Evolutionary conservation across 495 filamentous ascomycete genomes (phyloP).

Genomic region (Xylaria grammica): DNA sequence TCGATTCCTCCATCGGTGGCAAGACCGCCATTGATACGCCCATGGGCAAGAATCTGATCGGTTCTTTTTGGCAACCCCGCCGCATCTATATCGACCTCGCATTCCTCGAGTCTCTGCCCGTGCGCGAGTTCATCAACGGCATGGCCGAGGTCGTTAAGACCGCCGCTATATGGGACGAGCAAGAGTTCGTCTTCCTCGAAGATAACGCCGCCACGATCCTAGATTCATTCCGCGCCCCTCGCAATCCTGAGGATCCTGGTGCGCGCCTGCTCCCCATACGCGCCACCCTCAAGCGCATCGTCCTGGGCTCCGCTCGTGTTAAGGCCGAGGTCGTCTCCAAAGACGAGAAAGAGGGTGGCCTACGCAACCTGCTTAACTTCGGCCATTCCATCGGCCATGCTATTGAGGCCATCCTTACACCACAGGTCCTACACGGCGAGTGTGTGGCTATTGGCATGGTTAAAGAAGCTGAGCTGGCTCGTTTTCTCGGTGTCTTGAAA

Average conservation of each 20-base stretch:
- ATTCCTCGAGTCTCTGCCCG: conserved; percentile 90
- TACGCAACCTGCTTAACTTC: conserved; percentile 95
- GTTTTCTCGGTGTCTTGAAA: conserved; percentile 85
- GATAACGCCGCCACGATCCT: conserved; percentile 77
- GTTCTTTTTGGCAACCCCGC: conserved; percentile 94
- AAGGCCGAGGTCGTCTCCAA: conserved; percentile 93
- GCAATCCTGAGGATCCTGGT: conserved; percentile 50
- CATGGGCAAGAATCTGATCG: conserved; percentile 95
- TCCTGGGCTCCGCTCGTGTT: conserved; percentile 84
- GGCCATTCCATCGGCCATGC: conserved; percentile 98
- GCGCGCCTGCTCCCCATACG: conserved; percentile 71
- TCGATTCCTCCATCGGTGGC: conserved; percentile 96
- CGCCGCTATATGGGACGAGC: conserved; percentile 91
- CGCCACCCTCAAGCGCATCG: conserved; percentile 80
- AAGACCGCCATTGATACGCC: conserved; percentile 98
- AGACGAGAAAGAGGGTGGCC: conserved; percentile 92
- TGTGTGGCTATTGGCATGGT: conserved; percentile 98
- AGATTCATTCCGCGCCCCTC: conserved; percentile 62
- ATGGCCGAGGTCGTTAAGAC: conserved; percentile 99
- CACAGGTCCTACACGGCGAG: conserved; percentile 94
- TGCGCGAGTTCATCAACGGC: conserved; percentile 95
- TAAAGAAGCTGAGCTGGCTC: conserved; percentile 91
- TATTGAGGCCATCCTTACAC: conserved; percentile 92
- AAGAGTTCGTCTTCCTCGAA: conserved; percentile 85
- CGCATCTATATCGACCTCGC: conserved; percentile 92